These are phyloP conservation scores for Boletellus emodensis DNA, from an alignment of 768 basidiomycete species.

Conservation along the genomic window DNA sequence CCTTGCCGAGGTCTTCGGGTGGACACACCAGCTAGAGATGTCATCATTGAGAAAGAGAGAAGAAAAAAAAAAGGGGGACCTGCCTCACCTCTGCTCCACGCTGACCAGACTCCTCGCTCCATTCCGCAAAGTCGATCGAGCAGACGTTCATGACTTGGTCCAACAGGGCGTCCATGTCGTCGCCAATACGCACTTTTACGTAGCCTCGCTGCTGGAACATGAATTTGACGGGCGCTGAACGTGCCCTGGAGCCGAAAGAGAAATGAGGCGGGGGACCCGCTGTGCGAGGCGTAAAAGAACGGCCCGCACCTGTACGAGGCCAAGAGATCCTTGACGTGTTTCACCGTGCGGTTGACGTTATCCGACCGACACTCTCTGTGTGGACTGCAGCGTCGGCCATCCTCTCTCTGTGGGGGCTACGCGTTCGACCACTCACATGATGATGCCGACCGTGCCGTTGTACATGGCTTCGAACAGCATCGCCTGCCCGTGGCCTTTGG, in stretches of 20 bases:
- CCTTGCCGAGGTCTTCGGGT: conserved; percentile 35
- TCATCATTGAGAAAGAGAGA: background rate
- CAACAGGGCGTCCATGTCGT: conserved; percentile 34
- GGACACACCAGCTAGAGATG: conserved; percentile 43
- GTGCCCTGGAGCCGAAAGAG: conserved; percentile 41
- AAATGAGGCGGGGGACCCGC: background rate
- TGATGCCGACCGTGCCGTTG: conserved; percentile 53
- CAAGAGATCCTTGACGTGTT: conserved; percentile 52
- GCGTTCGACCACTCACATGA: conserved; percentile 46
- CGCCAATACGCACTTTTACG: conserved; percentile 42
- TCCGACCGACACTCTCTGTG: conserved; percentile 59
- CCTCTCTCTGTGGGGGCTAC: background rate
- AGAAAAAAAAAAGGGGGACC: background rate
- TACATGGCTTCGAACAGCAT: conserved; percentile 62
- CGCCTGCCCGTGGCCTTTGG: conserved; percentile 44
- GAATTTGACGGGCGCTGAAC: conserved; percentile 59
- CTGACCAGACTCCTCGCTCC: conserved; percentile 30
- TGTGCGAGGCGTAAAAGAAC: background rate
- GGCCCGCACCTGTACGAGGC: conserved; percentile 42
- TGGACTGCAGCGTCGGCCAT: conserved; percentile 19
- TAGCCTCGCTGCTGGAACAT: conserved; percentile 58
- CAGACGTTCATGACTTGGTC: conserved; percentile 39
- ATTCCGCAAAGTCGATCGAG: conserved; percentile 44
- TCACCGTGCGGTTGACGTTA: conserved; percentile 59
- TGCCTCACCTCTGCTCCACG: conserved; percentile 33